Base-by-base conservation (phyloP, 1,284 basidiomycete species). In the Boletellus deceptivus region DNA sequence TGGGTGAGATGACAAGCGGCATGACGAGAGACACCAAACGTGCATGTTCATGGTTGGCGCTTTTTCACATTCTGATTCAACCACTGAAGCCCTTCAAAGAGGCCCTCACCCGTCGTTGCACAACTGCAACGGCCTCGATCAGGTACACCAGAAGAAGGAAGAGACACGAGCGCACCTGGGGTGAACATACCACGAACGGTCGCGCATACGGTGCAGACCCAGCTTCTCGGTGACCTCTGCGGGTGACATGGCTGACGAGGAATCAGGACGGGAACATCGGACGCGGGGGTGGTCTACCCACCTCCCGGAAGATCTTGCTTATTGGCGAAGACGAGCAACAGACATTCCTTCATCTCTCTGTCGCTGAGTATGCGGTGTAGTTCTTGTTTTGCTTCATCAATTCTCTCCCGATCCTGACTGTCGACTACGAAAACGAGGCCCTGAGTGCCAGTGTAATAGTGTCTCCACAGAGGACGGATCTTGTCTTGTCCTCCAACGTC, bases 401-500 rank as follows among this genome's bases (percentile, higher is more conserved):
- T 89, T 56, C 96, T 83, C 63, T 96, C 94, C 49, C 93, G 77
- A 71, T 99, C 96, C 64, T 94, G 84, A 62, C 87, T 86, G 73
- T 89, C 86, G 44, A 98, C 84, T 49, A 98, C 86, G 73, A 98
- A 99, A 60, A 99, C 97, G 71, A 99, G 93, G 62, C 96, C 97
- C 75, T 99, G 97, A 24, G 97, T 99, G 73, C 97, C 98, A 59
- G 97, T 98, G 82, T 86, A 83, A 80, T 98, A 98, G 73, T 98
- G 96, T 72, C 97, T 82, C 96, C 96, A 99, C 49, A 99, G 78
- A 43, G 97, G 97, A 57, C 97, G 82, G 65, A 98, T 98, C 81
- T 98, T 98, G 77, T 98, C 95, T 74, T 98, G 95, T 35, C 95
- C 97, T 70, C 97, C 97, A 52, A 99, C 97, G 71, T 99, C 97